Evolutionary conservation across 1,139 yeast genomes (phyloP).

Genomic region (Blastobotrys petasosporus): DNA sequence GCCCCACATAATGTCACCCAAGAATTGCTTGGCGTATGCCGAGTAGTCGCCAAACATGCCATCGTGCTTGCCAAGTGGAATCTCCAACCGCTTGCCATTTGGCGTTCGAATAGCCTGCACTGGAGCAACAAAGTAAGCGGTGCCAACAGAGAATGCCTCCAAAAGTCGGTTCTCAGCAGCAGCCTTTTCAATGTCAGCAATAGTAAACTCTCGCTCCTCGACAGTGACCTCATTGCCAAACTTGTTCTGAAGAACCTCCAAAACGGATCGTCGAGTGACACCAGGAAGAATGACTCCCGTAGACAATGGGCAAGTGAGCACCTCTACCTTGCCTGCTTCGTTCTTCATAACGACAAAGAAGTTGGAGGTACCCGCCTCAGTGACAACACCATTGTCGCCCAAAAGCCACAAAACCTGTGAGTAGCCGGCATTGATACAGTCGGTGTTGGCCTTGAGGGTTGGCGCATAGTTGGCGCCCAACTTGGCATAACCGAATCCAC

Average conservation of each 20-base stretch:
- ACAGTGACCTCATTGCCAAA: slow-evolving; percentile 28
- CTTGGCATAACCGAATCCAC: slow-evolving; percentile 43
- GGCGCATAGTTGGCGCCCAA: slow-evolving; percentile 46
- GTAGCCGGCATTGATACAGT: slow-evolving; percentile 38
- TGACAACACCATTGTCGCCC: slow-evolving; percentile 38
- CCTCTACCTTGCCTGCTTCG: slow-evolving; percentile 34
- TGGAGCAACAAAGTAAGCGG: slow-evolving; percentile 42
- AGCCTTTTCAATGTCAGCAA: slow-evolving; percentile 36
- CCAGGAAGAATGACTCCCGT: slow-evolving; percentile 43
- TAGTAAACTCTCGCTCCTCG: slow-evolving; percentile 37
- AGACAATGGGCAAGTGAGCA: slow-evolving; percentile 40
- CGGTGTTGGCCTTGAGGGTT: slow-evolving; percentile 36
- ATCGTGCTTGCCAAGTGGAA: slow-evolving; percentile 32
- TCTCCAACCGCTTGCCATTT: slow-evolving; percentile 33
- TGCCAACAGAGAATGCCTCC: slow-evolving; percentile 43
- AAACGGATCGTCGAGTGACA: slow-evolving; percentile 41
- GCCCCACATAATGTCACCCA: slow-evolving; percentile 38
- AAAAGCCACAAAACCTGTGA: slow-evolving; percentile 43
- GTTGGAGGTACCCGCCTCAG: slow-evolving; percentile 45
- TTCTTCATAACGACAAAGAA: slow-evolving; percentile 38
- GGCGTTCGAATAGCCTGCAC: slow-evolving; percentile 35
- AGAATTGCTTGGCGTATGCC: slow-evolving; percentile 30
- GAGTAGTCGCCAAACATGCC: slow-evolving; percentile 34
- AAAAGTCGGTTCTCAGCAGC: slow-evolving; percentile 37
- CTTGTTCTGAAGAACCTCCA: slow-evolving; percentile 33